These are phyloP conservation scores for Botryosphaeria dothidea DNA, from an alignment of 2,329 filamentous ascomycete species.

Conservation along the genomic window DNA sequence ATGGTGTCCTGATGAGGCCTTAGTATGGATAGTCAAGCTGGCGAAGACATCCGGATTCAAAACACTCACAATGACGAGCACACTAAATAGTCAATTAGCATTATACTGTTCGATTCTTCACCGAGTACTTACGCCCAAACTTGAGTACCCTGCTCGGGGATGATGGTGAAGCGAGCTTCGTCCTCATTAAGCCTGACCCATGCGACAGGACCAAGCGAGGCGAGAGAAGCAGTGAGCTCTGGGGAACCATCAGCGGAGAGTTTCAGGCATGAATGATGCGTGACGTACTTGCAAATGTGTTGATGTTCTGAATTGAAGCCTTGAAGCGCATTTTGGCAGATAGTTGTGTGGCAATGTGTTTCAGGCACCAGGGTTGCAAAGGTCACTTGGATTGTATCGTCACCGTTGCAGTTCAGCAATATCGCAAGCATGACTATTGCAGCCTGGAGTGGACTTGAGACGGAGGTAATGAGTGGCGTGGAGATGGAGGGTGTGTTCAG, in stretches of 20 bases:
- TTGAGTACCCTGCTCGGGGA: slow-evolving; percentile 91
- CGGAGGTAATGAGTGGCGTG: not conserved
- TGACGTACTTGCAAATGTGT: slow-evolving; percentile 54
- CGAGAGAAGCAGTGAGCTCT: slow-evolving; percentile 65
- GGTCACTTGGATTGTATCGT: not conserved
- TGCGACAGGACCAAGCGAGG: slow-evolving; percentile 75
- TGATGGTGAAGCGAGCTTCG: slow-evolving; percentile 88
- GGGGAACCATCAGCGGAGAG: not conserved
- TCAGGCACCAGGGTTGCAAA: not conserved
- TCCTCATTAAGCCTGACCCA: slow-evolving; percentile 90
- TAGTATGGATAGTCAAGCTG: not conserved
- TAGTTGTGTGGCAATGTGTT: not conserved
- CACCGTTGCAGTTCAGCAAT: not conserved
- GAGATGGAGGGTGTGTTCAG: not conserved
- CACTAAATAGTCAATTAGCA: slow-evolving; percentile 33
- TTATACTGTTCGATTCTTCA: slow-evolving; percentile 2
- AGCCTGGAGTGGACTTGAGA: not conserved
- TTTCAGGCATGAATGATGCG: slow-evolving; percentile 17
- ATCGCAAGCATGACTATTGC: not conserved
- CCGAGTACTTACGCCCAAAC: slow-evolving; percentile 79
- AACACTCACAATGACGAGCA: slow-evolving; percentile 42
- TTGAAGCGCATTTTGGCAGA: slow-evolving; percentile 51
- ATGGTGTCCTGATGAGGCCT: slow-evolving; percentile 68
- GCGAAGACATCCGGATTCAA: not conserved
- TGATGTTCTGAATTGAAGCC: slow-evolving; percentile 53